Evolutionary conservation across 1,139 yeast species (phyloP), one percentile per base, ranked within the genome.

Genomic region (Pichia cactophila): DNA sequence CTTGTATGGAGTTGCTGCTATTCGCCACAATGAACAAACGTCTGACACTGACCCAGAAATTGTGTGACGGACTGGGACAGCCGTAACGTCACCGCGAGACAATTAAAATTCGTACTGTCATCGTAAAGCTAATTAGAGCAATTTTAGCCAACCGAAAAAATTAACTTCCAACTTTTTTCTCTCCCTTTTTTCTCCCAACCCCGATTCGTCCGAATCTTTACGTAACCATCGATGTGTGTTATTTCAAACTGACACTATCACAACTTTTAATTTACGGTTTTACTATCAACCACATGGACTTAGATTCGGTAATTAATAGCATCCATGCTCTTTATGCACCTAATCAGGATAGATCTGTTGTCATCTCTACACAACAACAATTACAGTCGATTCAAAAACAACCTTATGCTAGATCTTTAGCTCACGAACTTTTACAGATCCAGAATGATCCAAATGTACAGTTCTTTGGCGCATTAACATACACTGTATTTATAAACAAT

Each of bases 391-490:
- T 80, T 7, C 92, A 85, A 61, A 74, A 69, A 54, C 75, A 82
- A 2, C 64, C 68, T 2, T 62, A 72, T 46, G 86, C 85, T 0
- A 66, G 72, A 54, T 58, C 62, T 9, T 59, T 83, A 33, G 88
- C 86, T 0, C 70, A 72, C 47, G 63, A 70, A 41, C 64, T 84
- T 28, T 62, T 82, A 35, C 59, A 64, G 5, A 28, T 28, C 12
- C 66, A 66, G 3, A 61, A 64, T 9, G 73, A 78, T 4, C 57
- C 69, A 38, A 78, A 78, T 57, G 80, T 83, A 49, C 74, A 76
- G 57, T 85, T 80, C 62, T 83, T 84, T 60, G 92, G 92, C 1
- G 90, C 90, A 0, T 67, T 83, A 50, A 83, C 90, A 0, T 78
- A 78, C 49, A 75, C 88, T 0, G 81, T 81, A 33, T 78, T 80